Base-by-base conservation (phyloP, 108 stramenopile species). In the Conticribra weissflogii region DNA sequence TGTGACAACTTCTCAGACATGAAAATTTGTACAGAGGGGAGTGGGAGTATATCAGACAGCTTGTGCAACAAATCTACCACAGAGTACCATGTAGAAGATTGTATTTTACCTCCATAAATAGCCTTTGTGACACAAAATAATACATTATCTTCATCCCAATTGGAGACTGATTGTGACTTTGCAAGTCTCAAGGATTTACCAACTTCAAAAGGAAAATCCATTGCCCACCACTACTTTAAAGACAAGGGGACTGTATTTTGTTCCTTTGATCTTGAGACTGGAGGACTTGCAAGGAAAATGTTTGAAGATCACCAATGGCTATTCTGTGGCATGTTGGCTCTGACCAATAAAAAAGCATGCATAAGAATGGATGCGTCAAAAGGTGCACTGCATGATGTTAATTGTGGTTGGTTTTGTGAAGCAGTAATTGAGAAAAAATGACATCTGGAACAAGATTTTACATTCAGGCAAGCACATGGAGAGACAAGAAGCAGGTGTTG, bases 341-440 rank as follows among this genome's bases (percentile, higher is more conserved):
- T 61, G n/a, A 59, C 71, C 19, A 41, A 72, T 3, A 68, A 63
- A 52, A 62, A 54, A 9, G 12, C 61, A 4, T 19, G 45, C 3
- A 0, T 5, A 0, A 61, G 53, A 27, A 1, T 49, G 0, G 71
- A 72, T 33, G 17, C 63, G 33, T 63, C 71, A 19, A 62, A 62
- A 24, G 61, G 71, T 0, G 61, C 60, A 3, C 2, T 7, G 3
- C 27, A 72, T 32, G 4, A 14, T 44, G 34, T 72, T 17, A 19
- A 52, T 1, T 21, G 61, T n/a, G 60, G 71, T 17, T 72, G 61
- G 71, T 52, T 34, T 34, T 21, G 71, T 1, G 71, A 62, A 25
- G 71, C 71, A 22, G 45, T 68, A 24, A 19, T 66, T 7, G 12
- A 67, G 8, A 54, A 21, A 23, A 55, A 9, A 55, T 28, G 2